A percentile compares a stretch with the other conserved stretches of the same genome.
Conservation (phyloP, 352 stramenopile species). For the Plasmopara viticola region DNA sequence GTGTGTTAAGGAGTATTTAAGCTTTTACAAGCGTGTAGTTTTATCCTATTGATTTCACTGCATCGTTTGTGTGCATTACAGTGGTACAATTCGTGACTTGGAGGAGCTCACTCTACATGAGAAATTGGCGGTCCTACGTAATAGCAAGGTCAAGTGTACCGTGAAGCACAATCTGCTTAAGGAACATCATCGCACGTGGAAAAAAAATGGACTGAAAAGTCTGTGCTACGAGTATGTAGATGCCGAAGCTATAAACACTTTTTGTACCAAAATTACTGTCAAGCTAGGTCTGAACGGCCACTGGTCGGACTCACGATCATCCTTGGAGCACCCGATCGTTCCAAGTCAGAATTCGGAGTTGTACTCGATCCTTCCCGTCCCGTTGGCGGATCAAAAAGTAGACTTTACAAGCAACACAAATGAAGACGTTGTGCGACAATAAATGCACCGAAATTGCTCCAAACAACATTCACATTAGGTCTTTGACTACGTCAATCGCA, state of each 20-base stretch:
- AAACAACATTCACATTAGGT: too few relatives aligned
- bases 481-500: too few relatives aligned
- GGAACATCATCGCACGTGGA: slow-evolving; percentile 48
- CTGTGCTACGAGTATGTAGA: slow-evolving; percentile 41
- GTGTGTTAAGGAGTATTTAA: slow-evolving; percentile 5
- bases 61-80: slow-evolving; percentile 11
- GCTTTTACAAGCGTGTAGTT: too few relatives aligned
- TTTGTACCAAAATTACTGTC: slow-evolving; percentile 47
- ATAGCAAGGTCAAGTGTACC: slow-evolving; percentile 48
- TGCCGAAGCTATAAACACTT: slow-evolving; percentile 27
- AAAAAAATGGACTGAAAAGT: slow-evolving; percentile 42
- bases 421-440: too few relatives aligned
- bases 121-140: slow-evolving; percentile 34
- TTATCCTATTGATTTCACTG: background rate
- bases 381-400: background rate
- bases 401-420: too few relatives aligned
- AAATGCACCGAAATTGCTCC: too few relatives aligned
- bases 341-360: slow-evolving; percentile 9
- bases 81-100: slow-evolving; percentile 41
- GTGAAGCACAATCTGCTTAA: slow-evolving; percentile 49
- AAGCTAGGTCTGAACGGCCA: slow-evolving; percentile 36
- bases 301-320: slow-evolving; percentile 52
- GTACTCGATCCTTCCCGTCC: slow-evolving; percentile 2
- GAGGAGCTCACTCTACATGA: slow-evolving; percentile 37
- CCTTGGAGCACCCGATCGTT: slow-evolving; percentile 22